Evolutionary conservation across 2,329 filamentous ascomycete genomes (phyloP).

Genomic region (Sordariomycetes sp.): DNA sequence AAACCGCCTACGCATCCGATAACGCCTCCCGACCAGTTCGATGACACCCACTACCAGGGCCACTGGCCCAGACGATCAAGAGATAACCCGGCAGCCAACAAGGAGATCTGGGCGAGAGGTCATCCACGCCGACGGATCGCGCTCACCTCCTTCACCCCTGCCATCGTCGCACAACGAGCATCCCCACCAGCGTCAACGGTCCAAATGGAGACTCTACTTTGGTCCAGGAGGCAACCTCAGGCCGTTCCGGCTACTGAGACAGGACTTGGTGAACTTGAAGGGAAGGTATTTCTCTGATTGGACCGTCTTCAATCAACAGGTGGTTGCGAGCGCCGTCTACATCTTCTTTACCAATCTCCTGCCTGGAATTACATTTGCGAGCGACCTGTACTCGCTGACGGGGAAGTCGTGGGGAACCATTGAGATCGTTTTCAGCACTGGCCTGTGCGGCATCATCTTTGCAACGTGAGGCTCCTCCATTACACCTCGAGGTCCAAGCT

Average conservation of each 20-base stretch:
- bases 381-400: conserved; percentile 53
- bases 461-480: conserved; percentile 34
- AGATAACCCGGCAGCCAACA: background rate
- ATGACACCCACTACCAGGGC: background rate
- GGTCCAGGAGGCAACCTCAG: conserved; percentile 31
- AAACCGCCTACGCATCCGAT: no score
- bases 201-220: conserved; percentile 12
- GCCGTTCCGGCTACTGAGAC: conserved; percentile 42
- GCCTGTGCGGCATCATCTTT: conserved; percentile 54
- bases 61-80: background rate
- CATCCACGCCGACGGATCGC: background rate
- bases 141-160: background rate
- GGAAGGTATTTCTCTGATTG: conserved; percentile 42
- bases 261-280: conserved; percentile 36
- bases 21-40: background rate
- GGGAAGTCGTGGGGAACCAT: conserved; percentile 57
- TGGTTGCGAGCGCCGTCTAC: conserved; percentile 55
- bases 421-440: conserved; percentile 58
- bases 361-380: conserved; percentile 59
- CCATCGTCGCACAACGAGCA: background rate
- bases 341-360: conserved; percentile 60
- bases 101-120: background rate
- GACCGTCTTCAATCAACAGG: conserved; percentile 52
- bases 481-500: background rate
- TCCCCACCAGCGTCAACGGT: background rate